phyloP scores from a whole-genome alignment of 2,329 filamentous ascomycete species.

The Ophiostoma ulmi region DNA sequence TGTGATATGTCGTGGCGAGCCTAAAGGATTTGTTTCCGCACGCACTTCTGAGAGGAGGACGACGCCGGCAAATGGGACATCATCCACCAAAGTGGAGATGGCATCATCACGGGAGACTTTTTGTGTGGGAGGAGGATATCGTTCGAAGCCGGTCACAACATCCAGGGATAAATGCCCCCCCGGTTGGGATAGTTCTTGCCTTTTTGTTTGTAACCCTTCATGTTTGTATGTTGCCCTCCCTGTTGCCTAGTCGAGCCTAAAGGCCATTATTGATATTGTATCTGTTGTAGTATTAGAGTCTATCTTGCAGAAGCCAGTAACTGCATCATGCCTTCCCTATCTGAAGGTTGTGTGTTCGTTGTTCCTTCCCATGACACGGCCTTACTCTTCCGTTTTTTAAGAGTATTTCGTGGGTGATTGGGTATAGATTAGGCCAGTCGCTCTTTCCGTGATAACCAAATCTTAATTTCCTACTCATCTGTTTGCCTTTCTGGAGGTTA shows the following conservation, averaged over 20 bases:
- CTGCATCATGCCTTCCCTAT: not conserved
- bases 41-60: not conserved
- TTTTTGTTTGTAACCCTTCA: not conserved
- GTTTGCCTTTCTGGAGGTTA: not conserved
- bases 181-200: not conserved
- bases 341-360: not conserved
- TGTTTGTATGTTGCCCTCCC: not conserved
- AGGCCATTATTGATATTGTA: not conserved
- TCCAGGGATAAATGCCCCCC: too few relatives aligned
- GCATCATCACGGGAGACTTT: not conserved
- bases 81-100: not conserved
- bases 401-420: not conserved
- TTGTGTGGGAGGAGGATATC: not conserved
- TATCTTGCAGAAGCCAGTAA: not conserved
- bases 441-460: not conserved
- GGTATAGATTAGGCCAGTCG: slow-evolving; percentile 1
- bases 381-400: not conserved
- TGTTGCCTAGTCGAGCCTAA: not conserved
- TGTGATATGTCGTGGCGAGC: slow-evolving; percentile 1
- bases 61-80: slow-evolving; percentile 2
- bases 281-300: not conserved
- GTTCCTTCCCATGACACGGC: slow-evolving; percentile 1
- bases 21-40: not conserved
- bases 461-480: not conserved
- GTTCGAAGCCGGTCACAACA: not conserved